Percentiles rank a stretch among this genome's conserved stretches.
Evolutionary conservation across 2,329 filamentous ascomycete genomes (phyloP).

Genomic region (Xylariaceae sp.): DNA sequence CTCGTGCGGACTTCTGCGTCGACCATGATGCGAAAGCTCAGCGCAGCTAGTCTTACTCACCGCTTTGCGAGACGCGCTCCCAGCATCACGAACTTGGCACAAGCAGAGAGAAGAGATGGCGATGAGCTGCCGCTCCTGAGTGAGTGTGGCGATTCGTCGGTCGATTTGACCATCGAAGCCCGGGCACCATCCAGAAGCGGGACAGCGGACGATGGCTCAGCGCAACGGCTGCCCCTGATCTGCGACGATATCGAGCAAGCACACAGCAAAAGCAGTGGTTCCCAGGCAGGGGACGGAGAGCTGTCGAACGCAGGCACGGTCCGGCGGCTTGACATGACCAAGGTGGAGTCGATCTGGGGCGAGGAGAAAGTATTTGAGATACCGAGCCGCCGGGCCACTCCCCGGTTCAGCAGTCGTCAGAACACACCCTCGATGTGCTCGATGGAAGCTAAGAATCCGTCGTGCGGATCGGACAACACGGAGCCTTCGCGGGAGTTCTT

Average conservation of each 20-base stretch:
- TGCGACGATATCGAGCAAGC: constrained; percentile 26
- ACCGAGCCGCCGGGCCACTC: constrained; percentile 18
- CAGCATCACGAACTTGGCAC: constrained; percentile 41
- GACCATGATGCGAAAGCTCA: constrained; percentile 82
- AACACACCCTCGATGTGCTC: constrained; percentile 20
- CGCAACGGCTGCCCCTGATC: constrained; percentile 28
- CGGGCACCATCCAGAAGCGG: constrained; percentile 11
- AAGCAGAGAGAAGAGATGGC: constrained; percentile 30
- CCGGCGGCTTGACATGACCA: constrained; percentile 21
- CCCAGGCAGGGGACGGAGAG: constrained; percentile 7
- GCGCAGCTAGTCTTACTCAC: constrained; percentile 71
- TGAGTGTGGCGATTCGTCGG: constrained; percentile 21
- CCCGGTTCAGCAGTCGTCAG: constrained; percentile 18
- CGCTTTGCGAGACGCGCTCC: constrained; percentile 69
- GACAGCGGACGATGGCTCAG: constrained; percentile 15
- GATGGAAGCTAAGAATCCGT: constrained; percentile 27
- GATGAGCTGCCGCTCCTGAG: constrained; percentile 19
- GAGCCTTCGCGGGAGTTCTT: constrained; percentile 19
- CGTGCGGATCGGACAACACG: constrained; percentile 15
- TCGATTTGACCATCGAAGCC: constrained; percentile 20
- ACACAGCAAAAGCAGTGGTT: constrained; percentile 18
- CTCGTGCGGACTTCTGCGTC: constrained; percentile 74
- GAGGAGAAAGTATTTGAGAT: constrained; percentile 15
- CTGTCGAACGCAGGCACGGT: constrained; percentile 21
- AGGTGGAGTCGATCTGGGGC: constrained; percentile 20